These are phyloP conservation scores for Alternaria consortialis DNA, from an alignment of 2,329 filamentous ascomycete species.

Conservation along the genomic window DNA sequence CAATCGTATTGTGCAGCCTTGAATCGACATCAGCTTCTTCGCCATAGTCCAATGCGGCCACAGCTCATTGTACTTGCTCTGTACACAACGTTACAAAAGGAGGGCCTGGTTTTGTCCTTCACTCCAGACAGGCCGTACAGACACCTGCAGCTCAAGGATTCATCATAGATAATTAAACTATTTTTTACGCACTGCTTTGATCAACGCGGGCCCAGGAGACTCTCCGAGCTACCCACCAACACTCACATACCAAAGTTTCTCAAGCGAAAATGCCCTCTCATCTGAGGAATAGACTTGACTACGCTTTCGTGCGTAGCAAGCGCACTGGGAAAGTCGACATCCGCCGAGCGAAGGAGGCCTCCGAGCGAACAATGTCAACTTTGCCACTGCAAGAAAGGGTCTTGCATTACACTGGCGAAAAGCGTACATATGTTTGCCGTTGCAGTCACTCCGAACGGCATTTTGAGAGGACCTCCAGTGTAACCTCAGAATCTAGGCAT, in stretches of 20 bases:
- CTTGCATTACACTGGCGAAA: conserved; percentile 14
- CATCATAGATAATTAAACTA: neutral
- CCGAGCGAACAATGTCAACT: neutral
- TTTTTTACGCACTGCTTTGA: neutral
- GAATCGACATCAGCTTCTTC: too few relatives aligned
- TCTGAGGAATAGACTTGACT: neutral
- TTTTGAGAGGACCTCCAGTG: neutral
- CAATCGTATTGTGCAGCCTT: neutral
- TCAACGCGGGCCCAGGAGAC: neutral
- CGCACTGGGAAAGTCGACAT: conserved; percentile 15
- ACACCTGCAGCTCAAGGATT: neutral
- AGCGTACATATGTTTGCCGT: conserved; percentile 9
- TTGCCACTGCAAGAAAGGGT: neutral
- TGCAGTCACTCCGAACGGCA: conserved; percentile 12
- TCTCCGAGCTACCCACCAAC: neutral
- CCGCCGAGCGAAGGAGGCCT: conserved; percentile 5
- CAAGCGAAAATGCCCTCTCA: neutral
- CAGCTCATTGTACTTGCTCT: neutral
- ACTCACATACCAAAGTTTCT: neutral
- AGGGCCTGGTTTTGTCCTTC: neutral
- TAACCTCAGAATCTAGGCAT: conserved; percentile 13
- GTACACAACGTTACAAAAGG: neutral
- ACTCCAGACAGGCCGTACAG: neutral
- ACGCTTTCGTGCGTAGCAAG: conserved; percentile 17
- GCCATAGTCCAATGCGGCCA: neutral